Conservation (phyloP, 805 yeast genomes). For the Deakozyma indianensis region DNA sequence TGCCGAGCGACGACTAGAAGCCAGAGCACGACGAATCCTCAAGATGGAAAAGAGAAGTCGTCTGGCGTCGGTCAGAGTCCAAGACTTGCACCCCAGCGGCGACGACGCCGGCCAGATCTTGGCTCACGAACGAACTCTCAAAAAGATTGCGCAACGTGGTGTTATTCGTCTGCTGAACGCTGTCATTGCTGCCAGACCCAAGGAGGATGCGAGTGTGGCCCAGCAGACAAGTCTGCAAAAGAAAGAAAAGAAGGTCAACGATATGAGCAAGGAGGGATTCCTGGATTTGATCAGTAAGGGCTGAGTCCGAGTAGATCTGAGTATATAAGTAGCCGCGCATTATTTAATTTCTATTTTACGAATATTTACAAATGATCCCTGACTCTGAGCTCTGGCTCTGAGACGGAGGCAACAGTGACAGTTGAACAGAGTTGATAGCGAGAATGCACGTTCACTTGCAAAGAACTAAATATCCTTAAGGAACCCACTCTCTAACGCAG, state of each 20-base stretch:
- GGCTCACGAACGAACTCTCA: conserved; percentile 54
- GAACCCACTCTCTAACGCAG: no score
- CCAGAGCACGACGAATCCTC: conserved; percentile 61
- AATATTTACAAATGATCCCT: no score
- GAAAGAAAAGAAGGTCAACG: conserved; percentile 39
- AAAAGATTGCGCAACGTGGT: conserved; percentile 78
- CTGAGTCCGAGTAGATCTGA: no score
- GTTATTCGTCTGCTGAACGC: conserved; percentile 78
- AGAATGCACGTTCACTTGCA: no score
- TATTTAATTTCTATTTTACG: not conserved
- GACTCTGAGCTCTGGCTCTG: no score
- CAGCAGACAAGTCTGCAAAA: conserved; percentile 12
- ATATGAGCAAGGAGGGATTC: conserved; percentile 78
- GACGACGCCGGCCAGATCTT: conserved; percentile 42
- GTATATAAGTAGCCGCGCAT: not conserved
- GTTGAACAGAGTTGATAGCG: no score
- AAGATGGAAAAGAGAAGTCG: conserved; percentile 55
- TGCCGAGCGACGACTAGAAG: conserved; percentile 70
- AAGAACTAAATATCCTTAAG: no score
- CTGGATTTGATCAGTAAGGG: conserved; percentile 56
- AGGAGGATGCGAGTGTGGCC: conserved; percentile 18
- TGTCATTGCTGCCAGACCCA: conserved; percentile 59
- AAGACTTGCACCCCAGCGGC: conserved; percentile 48
- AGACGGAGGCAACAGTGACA: no score
- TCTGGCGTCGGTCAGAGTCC: conserved; percentile 53